Evolutionary conservation across 805 yeast genomes (phyloP), one percentile per base, ranked within the genome.

Genomic region (Nakazawaea ernobii): DNA sequence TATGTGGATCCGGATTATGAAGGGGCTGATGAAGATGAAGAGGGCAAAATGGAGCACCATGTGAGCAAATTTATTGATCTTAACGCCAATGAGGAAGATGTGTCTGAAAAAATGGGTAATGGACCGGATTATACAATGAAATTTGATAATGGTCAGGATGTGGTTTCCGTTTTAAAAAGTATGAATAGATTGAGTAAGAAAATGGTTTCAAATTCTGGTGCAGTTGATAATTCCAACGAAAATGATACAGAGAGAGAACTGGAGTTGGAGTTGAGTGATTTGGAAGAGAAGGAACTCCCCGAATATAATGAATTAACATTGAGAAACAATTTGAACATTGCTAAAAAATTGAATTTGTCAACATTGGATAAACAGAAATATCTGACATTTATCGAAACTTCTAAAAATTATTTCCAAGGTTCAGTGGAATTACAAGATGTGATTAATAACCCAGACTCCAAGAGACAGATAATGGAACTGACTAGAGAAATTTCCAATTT

Each of bases 101-200:
- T 86, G 59, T 76, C 95, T 0, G 82, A 82, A 42, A 77, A 72
- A 53, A 65, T 76, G 43, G 97, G 97, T 0, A 87, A 88, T 59
- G 71, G 73, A 17, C 96, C 97, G 0, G 97, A 92, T 65, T 70
- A 87, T 46, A 92, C 97, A 6, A 92, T 92, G 98, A 73, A 75
- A 48, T 74, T 73, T 36, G 77, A 77, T 36, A 66, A 75, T 40
- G 79, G 78, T 45, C 75, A 74, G 30, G 96, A 87, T 53, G 79
- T 90, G 55, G 74, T 87, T 14, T 79, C 85, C 14, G 80, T 90
- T 15, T 73, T 94, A 69, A 76, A 85, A 54, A 88, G 95, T 52
- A 90, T 92, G 94, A 92, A 92, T 66, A 77, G 90, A 50, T 69
- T 92, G 42, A 84, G 95, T 59, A 81, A 87, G 49, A 80, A 90